Evolutionary conservation across 2,329 filamentous ascomycete species (phyloP), one percentile per base, ranked within the genome.

Genomic region (Plenodomus biglobosus): DNA sequence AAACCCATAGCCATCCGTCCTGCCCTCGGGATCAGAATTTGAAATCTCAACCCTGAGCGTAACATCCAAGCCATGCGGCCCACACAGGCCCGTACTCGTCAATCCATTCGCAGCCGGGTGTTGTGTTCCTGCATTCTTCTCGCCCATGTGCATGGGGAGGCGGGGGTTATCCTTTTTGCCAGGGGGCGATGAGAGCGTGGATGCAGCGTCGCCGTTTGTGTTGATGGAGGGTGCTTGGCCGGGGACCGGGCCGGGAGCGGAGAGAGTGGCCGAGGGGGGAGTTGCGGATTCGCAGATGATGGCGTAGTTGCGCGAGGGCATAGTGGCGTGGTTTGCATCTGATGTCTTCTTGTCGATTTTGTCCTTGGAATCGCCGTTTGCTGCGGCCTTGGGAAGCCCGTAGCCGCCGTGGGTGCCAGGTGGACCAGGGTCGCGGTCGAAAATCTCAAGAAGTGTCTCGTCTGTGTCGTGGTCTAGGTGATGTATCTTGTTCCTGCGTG

Each of bases 261-360:
- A 61, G 16, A 56, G 43, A 4, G 59, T 55, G 1, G 51, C 37
- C 8, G 58, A 52, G 38, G 72, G 40, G 10, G 57, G 50, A 51
- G 68, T 38, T 42, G 62, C 65, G 13, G 73, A 76, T 59, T 86
- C 82, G 38, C 78, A 78, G 68, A 86, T 81, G 65, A 82, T 82
- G 48, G 83, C 83, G 64, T 82, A 85, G 68, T 86, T 85, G 44
- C 84, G 76, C 42, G 79, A 82, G 1, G 84, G 83, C 84, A 96
- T 96, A 10, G 92, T 96, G 53, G 90, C 88, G 55, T 89, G 82
- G 72, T 96, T 96, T 66, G 81, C 86, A 37, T 76, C 76, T 1
- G 85, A 82, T 3, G 87, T 89, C 75, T 92, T 85, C 44, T 64
- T 62, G 24, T 62, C 62, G 7, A 65, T 52, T 41, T 64, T 64